These are phyloP conservation scores for barrel medic (Medicago truncatula) DNA, from an alignment of 306 rosid genomes.

Conservation along the genomic window MtrunA17r5.0-ANR NC_053048.1:3356501-3357000, in stretches of 20 bases:
- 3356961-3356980: conserved; percentile 88
- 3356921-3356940: conserved; percentile 96
- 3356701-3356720: no score
- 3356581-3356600: conserved; percentile 24
- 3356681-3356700: no score
- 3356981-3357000: conserved; percentile 88
- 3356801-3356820: conserved; percentile 27
- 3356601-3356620: neutral
- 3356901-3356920: conserved; percentile 96
- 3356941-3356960: conserved; percentile 95
- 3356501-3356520: neutral
- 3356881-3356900: conserved; percentile 94
- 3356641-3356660: neutral
- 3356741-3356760: neutral
- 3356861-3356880: conserved; percentile 87
- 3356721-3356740: neutral
- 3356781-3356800: conserved; percentile 27
- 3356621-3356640: conserved; percentile 26
- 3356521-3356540: conserved; percentile 28
- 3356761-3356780: neutral
- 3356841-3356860: conserved; percentile 65
- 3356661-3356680: no score
- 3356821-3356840: conserved; percentile 14
- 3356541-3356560: conserved; percentile 20
- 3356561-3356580: conserved; percentile 23